Base-by-base conservation (phyloP, 2,329 filamentous ascomycete genomes). In the Monilinia laxa region DNA sequence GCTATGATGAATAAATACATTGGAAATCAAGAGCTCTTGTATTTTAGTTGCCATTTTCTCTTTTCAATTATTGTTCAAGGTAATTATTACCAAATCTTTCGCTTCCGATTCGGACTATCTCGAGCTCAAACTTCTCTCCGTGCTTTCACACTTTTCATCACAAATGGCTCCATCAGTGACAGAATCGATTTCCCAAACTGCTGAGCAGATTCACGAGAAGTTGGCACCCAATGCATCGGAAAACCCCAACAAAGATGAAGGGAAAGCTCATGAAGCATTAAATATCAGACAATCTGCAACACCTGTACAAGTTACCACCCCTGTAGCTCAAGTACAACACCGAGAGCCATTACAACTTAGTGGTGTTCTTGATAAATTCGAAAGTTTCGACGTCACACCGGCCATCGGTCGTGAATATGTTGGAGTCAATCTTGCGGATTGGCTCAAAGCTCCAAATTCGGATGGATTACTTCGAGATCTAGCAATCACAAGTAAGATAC, bases 391-490 rank as follows among this genome's bases (percentile, higher is more conserved):
- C 57, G 74, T 79, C 5, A 83, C 81, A 1, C 81, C 81, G 4
- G 74, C 79, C 42, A 82, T 82, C 59, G 81, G 81, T 3, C 77
- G 78, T 16, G 81, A 83, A 69, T 82, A 81, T 67, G 70, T 77
- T 3, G 70, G 66, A 2, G 72, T 80, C 23, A 78, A 81, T 67
- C 77, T 83, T 4, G 77, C 78, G 10, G 81, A 85, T 47, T 79
- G 81, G 47, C 74, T 85, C 14, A 76, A 80, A 62, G 80, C 81
- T 25, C 74, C 79, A 0, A 80, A 84, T 67, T 75, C 79, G 0
- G 81, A 84, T 56, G 78, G 81, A 25, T 74, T 83, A 12, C 73
- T 84, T 42, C 78, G 79, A 11, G 82, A 84, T 69, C 75, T 85
- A 14, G 82, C 82, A 20, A 81, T 85, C 64, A 84, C 75, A 18